Percentiles rank a stretch among this genome's conserved stretches.
phyloP scores from a whole-genome alignment of 257 asterid species.

The Solanum infundibuliforme region DNA sequence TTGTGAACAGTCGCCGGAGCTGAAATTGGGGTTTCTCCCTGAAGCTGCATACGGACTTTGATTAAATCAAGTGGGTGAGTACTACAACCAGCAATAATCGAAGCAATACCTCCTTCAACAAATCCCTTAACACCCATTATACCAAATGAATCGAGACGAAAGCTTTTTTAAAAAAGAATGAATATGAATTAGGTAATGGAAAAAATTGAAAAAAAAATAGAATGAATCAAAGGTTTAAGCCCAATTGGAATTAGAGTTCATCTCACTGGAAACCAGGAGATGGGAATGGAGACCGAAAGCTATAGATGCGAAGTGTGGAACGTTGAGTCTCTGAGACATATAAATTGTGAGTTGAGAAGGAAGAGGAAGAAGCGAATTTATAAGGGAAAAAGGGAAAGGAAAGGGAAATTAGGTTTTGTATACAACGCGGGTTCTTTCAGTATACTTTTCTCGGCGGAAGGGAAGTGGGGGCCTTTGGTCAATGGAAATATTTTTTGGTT shows the following conservation, averaged over 20 bases:
- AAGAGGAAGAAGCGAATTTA: constrained; percentile 10
- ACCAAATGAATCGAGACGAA: neutral
- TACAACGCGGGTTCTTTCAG: constrained; percentile 3
- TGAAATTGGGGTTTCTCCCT: constrained; percentile 39
- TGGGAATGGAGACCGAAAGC: constrained; percentile 77
- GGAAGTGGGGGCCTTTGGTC: neutral
- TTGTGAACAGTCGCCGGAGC: constrained; percentile 10
- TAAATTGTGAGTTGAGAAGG: neutral
- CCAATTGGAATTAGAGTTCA: constrained; percentile 62
- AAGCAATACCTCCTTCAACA: constrained; percentile 88
- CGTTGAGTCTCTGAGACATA: constrained; percentile 85
- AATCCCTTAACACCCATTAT: constrained; percentile 73
- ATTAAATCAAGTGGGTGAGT: constrained; percentile 80
- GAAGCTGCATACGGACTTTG: constrained; percentile 85
- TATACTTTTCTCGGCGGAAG: neutral
- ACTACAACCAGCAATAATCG: constrained; percentile 76
- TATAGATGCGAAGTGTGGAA: constrained; percentile 68
- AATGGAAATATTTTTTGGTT: neutral
- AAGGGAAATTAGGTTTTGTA: constrained; percentile 11
- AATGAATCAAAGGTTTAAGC: neutral
- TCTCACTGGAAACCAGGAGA: constrained; percentile 98
- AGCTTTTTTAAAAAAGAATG: no score
- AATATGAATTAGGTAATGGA: neutral
- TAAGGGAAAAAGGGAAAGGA: constrained; percentile 3
- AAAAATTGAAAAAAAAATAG: neutral